Evolutionary conservation across 352 stramenopile genomes (phyloP), one percentile per base, ranked within the genome.

Genomic region (Phytophthora constricta): DNA sequence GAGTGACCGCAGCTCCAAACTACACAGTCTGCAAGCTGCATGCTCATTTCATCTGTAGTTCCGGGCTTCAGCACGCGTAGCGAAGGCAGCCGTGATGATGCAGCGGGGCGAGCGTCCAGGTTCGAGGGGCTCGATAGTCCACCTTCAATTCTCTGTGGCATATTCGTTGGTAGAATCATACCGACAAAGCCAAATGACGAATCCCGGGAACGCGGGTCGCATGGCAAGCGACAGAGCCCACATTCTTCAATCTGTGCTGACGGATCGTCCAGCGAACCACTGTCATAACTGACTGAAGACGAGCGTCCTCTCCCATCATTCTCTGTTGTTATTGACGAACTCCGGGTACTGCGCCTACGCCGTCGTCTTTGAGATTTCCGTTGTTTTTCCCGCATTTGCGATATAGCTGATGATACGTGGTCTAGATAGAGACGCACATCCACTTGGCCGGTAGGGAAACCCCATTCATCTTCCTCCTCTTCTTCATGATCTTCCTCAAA

Each of bases 1-100:
- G 74, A 56, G 27, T 95, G 87, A 2, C 85, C 85, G 52, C 87
- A 95, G 33, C 76, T 92, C 83, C 82, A 91, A 9, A 92, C 66
- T 3, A 86, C 65, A 2, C 69, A 70, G 43, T 91, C 80, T 1
- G 58, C 65, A 25, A 85, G 64, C 52, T 84, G 73, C 47, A 84
- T 43, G 5, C 59, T 63, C 60, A 68, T 76, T 17, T 75, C 58
- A 41, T 78, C 67, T 9, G 58, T 72, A 10, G 63, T 65, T 22
- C 67, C 70, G 3, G 74, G 66, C 17, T 72, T 60, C 9, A 77
- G 41, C 5, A 82, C 74, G 23, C 63, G 67, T 17, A 75, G 45
- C 25, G 67, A 70, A 46, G 74, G 62, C 4, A 76, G 16, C 53
- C 71, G 43, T 10, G 67, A 70, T 13, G 62, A 65, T 11, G 54